phyloP scores from a whole-genome alignment of 2,329 filamentous ascomycete genomes.

The Paecilomyces variotii region DNA sequence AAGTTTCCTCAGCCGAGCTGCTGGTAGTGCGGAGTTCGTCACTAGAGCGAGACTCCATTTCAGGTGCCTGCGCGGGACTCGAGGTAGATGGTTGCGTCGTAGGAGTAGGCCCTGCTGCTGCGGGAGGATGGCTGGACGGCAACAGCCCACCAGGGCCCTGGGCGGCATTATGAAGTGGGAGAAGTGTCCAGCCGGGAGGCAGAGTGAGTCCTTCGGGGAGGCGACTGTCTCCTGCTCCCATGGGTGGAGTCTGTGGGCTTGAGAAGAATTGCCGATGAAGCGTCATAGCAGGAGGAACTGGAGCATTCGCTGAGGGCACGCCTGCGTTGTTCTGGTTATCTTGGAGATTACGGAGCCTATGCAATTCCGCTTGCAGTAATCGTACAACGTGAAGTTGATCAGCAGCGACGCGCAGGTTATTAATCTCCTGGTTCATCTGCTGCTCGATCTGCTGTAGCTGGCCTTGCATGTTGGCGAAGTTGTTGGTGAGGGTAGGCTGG shows the following conservation, averaged over 20 bases:
- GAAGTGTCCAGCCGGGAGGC: slow-evolving; percentile 46
- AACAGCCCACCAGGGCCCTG: neutral
- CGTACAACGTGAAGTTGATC: slow-evolving; percentile 63
- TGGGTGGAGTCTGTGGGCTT: slow-evolving; percentile 18
- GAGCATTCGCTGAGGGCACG: slow-evolving; percentile 3
- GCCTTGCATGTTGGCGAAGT: slow-evolving; percentile 38
- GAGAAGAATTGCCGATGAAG: slow-evolving; percentile 22
- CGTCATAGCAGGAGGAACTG: slow-evolving; percentile 12
- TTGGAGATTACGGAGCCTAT: slow-evolving; percentile 52
- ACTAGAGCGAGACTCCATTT: neutral
- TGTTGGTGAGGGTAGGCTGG: slow-evolving; percentile 1
- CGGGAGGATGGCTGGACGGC: neutral
- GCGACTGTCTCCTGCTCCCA: slow-evolving; percentile 36
- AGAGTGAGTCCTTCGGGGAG: slow-evolving; percentile 45
- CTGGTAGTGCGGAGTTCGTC: neutral
- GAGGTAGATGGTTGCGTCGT: neutral
- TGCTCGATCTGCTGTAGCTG: slow-evolving; percentile 61
- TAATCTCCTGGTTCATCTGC: slow-evolving; percentile 60
- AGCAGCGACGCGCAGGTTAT: slow-evolving; percentile 53
- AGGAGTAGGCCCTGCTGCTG: neutral
- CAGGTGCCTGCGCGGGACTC: neutral
- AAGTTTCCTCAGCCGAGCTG: neutral
- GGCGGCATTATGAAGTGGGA: slow-evolving; percentile 35
- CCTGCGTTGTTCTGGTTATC: slow-evolving; percentile 9
- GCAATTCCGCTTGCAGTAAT: slow-evolving; percentile 58